Conservation (phyloP, 148 eudicot genomes). For the Rhododendron williamsianum region DNA sequence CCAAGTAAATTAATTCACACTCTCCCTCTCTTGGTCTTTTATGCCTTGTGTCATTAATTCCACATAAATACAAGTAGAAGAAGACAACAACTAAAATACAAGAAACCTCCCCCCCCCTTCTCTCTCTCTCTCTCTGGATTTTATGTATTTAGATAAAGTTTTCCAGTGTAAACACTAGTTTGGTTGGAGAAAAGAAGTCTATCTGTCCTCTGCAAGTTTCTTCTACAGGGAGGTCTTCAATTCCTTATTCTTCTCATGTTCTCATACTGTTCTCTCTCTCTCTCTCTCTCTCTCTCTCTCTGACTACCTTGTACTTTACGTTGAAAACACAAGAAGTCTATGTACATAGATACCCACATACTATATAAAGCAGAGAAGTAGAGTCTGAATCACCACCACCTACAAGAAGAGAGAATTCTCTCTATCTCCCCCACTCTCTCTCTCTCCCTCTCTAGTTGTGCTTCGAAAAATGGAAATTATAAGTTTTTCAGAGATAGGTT, state of each 20-base stretch:
- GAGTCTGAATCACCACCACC: background rate
- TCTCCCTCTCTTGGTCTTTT: background rate
- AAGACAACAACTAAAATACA: background rate
- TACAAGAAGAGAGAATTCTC: background rate
- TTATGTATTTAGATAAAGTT: background rate
- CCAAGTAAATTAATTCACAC: background rate
- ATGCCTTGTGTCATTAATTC: background rate
- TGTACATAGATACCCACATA: background rate
- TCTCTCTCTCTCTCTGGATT: background rate
- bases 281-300: background rate
- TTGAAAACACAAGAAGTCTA: background rate
- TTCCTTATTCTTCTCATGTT: background rate
- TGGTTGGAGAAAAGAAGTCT: background rate
- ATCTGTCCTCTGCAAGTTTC: background rate
- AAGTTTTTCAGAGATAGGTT: conserved; percentile 30
- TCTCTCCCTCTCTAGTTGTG: background rate
- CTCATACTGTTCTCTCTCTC: background rate
- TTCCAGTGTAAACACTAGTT: background rate
- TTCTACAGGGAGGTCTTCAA: background rate
- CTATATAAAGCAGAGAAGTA: background rate
- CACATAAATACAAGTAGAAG: background rate
- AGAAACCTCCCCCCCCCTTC: background rate
- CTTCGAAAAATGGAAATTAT: conserved; percentile 14
- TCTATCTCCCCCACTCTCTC: background rate
- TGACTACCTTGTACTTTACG: background rate